Evolutionary conservation across 805 yeast genomes (phyloP).

Genomic region (Candida coquimbonensis): DNA sequence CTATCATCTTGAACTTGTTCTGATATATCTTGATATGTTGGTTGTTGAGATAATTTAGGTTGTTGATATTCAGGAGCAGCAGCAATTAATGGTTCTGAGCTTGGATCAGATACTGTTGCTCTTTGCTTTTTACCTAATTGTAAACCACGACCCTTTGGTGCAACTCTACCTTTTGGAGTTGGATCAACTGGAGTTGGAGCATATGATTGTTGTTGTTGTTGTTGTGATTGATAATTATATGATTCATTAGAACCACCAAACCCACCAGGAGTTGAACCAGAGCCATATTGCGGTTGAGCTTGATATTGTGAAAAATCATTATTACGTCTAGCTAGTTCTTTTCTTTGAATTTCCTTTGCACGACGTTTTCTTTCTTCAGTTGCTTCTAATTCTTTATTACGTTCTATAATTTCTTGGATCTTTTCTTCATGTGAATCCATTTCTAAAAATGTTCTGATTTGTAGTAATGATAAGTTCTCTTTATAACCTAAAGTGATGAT

Average conservation of each 20-base stretch:
- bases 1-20: slow-evolving; percentile 19
- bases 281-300: slow-evolving; percentile 1
- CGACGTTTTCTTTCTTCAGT: slow-evolving; percentile 93
- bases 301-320: slow-evolving; percentile 3
- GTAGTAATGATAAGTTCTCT: slow-evolving; percentile 75
- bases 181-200: slow-evolving; percentile 21
- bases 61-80: slow-evolving; percentile 23
- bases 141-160: slow-evolving; percentile 61
- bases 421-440: slow-evolving; percentile 99
- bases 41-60: slow-evolving; percentile 8
- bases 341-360: slow-evolving; percentile 84
- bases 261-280: slow-evolving; percentile 6
- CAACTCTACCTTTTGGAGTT: slow-evolving; percentile 22
- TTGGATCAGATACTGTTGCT: slow-evolving; percentile 14
- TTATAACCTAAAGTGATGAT: slow-evolving; percentile 83
- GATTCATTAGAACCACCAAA: slow-evolving; percentile 5
- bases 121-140: slow-evolving; percentile 56
- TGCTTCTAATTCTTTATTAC: slow-evolving; percentile 95
- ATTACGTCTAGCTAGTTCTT: slow-evolving; percentile 60
- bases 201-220: slow-evolving; percentile 11
- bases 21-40: slow-evolving; percentile 11
- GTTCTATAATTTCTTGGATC: slow-evolving; percentile 95
- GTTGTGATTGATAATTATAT: slow-evolving; percentile 10
- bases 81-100: slow-evolving; percentile 25
- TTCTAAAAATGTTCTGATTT: slow-evolving; percentile 82